Conservation (phyloP, 2,329 filamentous ascomycete species). For the Aschersonia sp. region DNA sequence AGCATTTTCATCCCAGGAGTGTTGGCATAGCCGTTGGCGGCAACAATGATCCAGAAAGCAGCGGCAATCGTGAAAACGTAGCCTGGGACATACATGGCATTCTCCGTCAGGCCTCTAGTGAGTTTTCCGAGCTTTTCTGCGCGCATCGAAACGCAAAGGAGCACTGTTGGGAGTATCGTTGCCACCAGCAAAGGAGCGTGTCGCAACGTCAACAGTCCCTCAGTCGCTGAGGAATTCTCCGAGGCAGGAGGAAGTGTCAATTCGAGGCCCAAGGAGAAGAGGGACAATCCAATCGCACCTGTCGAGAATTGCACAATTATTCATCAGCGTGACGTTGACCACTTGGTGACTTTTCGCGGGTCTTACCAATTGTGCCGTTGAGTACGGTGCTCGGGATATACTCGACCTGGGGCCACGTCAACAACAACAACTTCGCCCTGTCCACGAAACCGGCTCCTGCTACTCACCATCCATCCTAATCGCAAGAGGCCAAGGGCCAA, state of each 20-base stretch:
- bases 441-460: not conserved
- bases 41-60: not conserved
- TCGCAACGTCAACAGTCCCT: not conserved
- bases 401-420: not conserved
- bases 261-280: not conserved
- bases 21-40: not conserved
- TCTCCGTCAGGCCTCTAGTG: not conserved
- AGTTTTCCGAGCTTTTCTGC: not conserved
- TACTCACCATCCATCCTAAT: not conserved
- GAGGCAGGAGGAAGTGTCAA: not conserved
- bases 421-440: not conserved
- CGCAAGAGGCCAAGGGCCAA: not conserved
- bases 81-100: not conserved
- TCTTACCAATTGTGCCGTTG: conserved; percentile 1
- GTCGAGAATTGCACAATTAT: not conserved
- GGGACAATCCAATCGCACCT: not conserved
- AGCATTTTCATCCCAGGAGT: not conserved
- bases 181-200: not conserved
- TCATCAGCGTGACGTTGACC: not conserved
- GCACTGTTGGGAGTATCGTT: not conserved
- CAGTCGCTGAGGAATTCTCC: not conserved
- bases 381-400: not conserved
- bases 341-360: not conserved
- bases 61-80: not conserved
- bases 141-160: not conserved